A percentile compares a stretch with the other conserved stretches of the same genome.
Conservation (phyloP, 805 yeast species). For the Candida tallmaniae region DNA sequence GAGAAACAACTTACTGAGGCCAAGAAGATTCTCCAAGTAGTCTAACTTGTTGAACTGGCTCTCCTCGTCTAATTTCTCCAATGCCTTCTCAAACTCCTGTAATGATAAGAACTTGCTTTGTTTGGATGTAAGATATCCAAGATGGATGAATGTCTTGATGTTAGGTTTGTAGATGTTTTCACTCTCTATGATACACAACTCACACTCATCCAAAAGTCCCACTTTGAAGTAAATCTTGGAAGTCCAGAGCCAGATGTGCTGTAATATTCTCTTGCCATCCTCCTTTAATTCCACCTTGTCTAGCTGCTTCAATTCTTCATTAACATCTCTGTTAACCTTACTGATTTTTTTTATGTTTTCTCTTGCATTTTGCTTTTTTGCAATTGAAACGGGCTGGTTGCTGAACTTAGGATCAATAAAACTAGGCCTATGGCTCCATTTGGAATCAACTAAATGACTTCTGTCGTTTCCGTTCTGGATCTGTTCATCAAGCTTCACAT, state of each 20-base stretch:
- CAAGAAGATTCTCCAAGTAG: slow-evolving; percentile 51
- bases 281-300: slow-evolving; percentile 2
- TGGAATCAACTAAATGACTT: slow-evolving; percentile 13
- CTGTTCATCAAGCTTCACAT: slow-evolving; percentile 17
- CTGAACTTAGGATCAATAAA: slow-evolving; percentile 27
- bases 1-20: slow-evolving; percentile 48
- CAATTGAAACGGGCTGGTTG: background rate
- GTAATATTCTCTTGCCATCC: slow-evolving; percentile 36
- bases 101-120: slow-evolving; percentile 46
- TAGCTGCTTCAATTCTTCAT: slow-evolving; percentile 5
- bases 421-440: slow-evolving; percentile 41
- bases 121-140: slow-evolving; percentile 44
- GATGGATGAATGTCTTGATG: slow-evolving; percentile 44
- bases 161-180: slow-evolving; percentile 44
- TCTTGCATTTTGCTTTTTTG: slow-evolving; percentile 14
- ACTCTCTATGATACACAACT: slow-evolving; percentile 71
- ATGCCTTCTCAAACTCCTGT: slow-evolving; percentile 60
- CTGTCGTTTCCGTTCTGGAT: slow-evolving; percentile 4
- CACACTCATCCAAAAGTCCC: slow-evolving; percentile 55
- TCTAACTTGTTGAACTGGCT: slow-evolving; percentile 23
- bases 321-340: slow-evolving; percentile 3
- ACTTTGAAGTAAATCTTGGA: slow-evolving; percentile 58
- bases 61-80: slow-evolving; percentile 37
- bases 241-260: slow-evolving; percentile 72
- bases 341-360: slow-evolving; percentile 18